Base-by-base conservation (phyloP, 208 protist genomes). In the Angomonas ambiguus region DNA sequence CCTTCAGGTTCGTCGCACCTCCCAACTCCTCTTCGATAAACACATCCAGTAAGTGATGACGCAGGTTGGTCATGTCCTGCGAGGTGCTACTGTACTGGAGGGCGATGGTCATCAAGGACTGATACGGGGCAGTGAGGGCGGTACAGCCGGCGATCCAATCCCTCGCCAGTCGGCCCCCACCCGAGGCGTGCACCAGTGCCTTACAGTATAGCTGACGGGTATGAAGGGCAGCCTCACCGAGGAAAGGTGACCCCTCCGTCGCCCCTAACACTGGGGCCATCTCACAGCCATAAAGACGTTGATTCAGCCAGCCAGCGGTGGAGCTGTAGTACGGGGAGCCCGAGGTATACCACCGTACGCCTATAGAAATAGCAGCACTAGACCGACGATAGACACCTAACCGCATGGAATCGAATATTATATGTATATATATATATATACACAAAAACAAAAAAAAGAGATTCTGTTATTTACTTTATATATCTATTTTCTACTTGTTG, bases 101-200 rank as follows among this genome's bases (percentile, higher is more conserved):
- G 24, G 88, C 85, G 27, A 88, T 82, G 55, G 66, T 57, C 25
- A 92, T 60, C 24, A 92, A 77, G 25, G 65, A 69, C 35, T 81
- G 61, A 56, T 83, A 74, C 16, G 78, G 72, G 51, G 59, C 77
- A 10, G 76, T 60, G 11, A 88, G 51, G 6, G 86, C 76, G 4
- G 86, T 69, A 62, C 71, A 84, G 13, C 86, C 89, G 11, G 84
- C 89, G 25, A 95, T 77, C 80, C 84, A 95, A 66, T 95, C 89
- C 0, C 89, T 73, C 30, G 85, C 76, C 8, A 82, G 71, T 0
- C 86, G 76, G 16, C 80, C 79, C 5, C 83, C 86, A 11, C 89
- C 83, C 1, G 75, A 80, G 51, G 82, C 79, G 63, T 87, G 76
- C 35, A 93, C 67, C 34, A 92, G 78, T 13, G 89, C 89, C 66